Conservation (phyloP, 2,329 filamentous ascomycete species). For the Colletotrichum australisinense region DNA sequence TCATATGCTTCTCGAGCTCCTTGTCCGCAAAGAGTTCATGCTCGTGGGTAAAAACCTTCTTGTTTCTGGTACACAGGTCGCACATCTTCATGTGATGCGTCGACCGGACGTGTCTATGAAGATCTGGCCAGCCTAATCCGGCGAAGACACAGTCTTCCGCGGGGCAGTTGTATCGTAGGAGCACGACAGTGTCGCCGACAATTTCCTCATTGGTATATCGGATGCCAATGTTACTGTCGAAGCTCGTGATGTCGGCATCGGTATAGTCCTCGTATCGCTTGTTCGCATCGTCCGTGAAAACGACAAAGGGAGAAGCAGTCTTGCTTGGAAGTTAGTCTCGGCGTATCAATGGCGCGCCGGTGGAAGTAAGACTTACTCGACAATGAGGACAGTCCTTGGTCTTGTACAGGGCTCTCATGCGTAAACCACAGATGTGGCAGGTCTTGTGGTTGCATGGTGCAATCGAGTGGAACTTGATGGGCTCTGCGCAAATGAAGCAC, state of each 20-base stretch:
- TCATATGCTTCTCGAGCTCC: conserved; percentile 89
- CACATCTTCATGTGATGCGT: conserved; percentile 91
- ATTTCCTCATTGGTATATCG: conserved; percentile 91
- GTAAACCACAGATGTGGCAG: conserved; percentile 93
- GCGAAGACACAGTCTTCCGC: conserved; percentile 84
- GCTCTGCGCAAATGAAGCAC: conserved; percentile 97
- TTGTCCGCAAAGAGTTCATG: conserved; percentile 89
- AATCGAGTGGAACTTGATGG: conserved; percentile 87
- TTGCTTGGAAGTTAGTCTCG: conserved; percentile 44
- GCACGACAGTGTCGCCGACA: conserved; percentile 87
- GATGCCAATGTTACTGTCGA: conserved; percentile 89
- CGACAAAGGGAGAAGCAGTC: conserved; percentile 82
- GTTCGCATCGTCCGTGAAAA: conserved; percentile 87
- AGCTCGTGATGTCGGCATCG: conserved; percentile 77
- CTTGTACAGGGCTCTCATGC: conserved; percentile 94
- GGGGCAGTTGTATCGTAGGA: conserved; percentile 95
- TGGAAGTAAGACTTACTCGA: conserved; percentile 66
- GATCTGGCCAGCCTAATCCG: conserved; percentile 72
- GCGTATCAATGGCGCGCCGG: neutral
- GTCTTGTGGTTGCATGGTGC: conserved; percentile 96
- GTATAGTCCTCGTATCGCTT: conserved; percentile 90
- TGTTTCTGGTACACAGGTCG: conserved; percentile 90
- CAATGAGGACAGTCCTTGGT: conserved; percentile 97
- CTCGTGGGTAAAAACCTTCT: conserved; percentile 98
- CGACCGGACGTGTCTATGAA: conserved; percentile 81